These are phyloP conservation scores for Parsonsia alboflavescens DNA, from an alignment of 257 asterid species.

Conservation along the genomic window DNA sequence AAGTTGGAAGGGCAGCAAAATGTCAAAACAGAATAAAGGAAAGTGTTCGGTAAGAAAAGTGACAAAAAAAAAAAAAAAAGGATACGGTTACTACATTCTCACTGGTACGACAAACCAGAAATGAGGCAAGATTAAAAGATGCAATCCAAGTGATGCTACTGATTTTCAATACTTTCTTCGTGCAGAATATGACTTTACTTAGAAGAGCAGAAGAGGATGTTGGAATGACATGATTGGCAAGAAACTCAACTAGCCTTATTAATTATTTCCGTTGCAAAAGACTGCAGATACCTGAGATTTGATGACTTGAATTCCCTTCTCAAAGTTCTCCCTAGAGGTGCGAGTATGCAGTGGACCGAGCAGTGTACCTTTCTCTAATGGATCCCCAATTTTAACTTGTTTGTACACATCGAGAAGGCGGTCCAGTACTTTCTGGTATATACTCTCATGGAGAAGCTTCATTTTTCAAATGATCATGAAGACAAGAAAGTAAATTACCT, in stretches of 20 bases:
- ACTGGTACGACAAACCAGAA: background rate
- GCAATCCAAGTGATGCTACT: background rate
- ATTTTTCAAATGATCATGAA: conserved; percentile 16
- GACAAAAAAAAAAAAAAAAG: background rate
- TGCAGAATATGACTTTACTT: background rate
- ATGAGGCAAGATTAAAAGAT: background rate
- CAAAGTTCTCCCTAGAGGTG: conserved; percentile 63
- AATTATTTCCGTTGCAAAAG: background rate
- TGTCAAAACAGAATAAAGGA: background rate
- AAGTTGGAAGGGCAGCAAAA: background rate
- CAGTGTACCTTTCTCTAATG: conserved; percentile 77
- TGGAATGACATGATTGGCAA: background rate
- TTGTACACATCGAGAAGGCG: conserved; percentile 74
- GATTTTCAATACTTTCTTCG: background rate
- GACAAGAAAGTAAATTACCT: conserved; percentile 4
- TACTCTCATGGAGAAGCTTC: conserved; percentile 83
- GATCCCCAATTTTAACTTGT: conserved; percentile 91
- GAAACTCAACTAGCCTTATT: background rate
- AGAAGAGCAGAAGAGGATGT: background rate
- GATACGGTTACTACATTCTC: background rate
- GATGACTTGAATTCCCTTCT: conserved; percentile 67
- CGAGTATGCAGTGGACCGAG: conserved; percentile 94
- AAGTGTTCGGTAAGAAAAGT: background rate
- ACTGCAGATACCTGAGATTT: conserved; percentile 64
- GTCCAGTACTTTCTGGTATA: conserved; percentile 70